Evolutionary conservation across 257 asterid genomes (phyloP).

Genomic region (Thymus mandschuricus): DNA sequence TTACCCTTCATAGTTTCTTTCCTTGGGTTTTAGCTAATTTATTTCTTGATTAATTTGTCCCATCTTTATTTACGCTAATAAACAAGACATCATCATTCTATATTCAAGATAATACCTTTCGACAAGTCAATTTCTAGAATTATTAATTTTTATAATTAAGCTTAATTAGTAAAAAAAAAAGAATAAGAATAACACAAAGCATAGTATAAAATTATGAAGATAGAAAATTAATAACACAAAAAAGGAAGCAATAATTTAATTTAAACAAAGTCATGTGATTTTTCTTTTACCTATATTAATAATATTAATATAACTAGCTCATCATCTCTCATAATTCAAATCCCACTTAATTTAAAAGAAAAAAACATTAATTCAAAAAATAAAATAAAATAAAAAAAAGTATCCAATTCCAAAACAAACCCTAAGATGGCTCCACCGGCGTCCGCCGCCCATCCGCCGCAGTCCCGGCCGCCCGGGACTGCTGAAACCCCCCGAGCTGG

Average conservation of each 20-base stretch:
- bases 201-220: constrained; percentile 17
- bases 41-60: background rate
- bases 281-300: constrained; percentile 26
- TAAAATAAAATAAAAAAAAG: background rate
- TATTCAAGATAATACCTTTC: background rate
- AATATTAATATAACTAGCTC: background rate
- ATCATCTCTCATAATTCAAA: background rate
- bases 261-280: constrained; percentile 28
- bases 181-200: background rate
- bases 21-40: background rate
- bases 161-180: background rate
- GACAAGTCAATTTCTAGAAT: background rate
- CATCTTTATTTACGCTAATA: background rate
- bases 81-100: background rate
- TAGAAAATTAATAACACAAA: constrained; percentile 2
- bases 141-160: background rate
- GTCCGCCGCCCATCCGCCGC: constrained; percentile 82
- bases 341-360: background rate
- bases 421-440: constrained; percentile 81
- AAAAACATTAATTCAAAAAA: background rate
- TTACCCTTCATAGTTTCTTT: too few relatives aligned
- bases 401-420: constrained; percentile 26
- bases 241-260: constrained; percentile 31
- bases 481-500: constrained; percentile 73
- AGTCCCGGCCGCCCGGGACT: constrained; percentile 58